These are phyloP conservation scores for Alternaria arborescens DNA, from an alignment of 2,329 filamentous ascomycete genomes.

Conservation along the genomic window DNA sequence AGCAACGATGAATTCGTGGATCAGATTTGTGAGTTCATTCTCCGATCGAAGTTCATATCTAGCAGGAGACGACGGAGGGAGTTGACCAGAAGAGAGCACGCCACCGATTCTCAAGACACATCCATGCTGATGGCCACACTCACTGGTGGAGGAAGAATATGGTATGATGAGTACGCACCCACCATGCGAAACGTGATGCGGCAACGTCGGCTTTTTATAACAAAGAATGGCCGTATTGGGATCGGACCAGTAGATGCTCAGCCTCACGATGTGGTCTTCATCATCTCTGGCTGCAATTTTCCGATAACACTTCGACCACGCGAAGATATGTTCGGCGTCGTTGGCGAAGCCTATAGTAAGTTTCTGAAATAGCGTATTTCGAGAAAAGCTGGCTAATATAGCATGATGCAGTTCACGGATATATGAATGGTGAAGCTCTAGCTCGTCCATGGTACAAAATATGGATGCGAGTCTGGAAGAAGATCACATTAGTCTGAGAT, in stretches of 20 bases:
- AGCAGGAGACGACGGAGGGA: neutral
- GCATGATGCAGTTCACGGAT: neutral
- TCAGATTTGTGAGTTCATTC: neutral
- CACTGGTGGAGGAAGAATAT: neutral
- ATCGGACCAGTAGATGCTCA: neutral
- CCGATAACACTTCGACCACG: neutral
- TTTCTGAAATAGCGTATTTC: neutral
- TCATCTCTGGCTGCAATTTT: neutral
- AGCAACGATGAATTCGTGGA: neutral
- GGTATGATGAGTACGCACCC: neutral
- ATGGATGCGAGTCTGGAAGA: neutral
- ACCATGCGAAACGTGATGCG: neutral
- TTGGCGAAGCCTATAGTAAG: neutral
- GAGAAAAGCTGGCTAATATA: neutral
- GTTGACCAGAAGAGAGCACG: neutral
- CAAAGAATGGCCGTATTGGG: neutral
- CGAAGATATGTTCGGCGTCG: neutral
- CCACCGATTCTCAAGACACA: neutral
- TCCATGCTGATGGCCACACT: neutral
- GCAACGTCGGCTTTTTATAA: slow-evolving; percentile 1
- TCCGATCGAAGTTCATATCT: neutral
- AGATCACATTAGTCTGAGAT: neutral
- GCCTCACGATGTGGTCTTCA: neutral
- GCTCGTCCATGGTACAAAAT: neutral
- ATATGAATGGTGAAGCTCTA: neutral